phyloP scores from a whole-genome alignment of 768 basidiomycete species.

The Tylopilus sp. region DNA sequence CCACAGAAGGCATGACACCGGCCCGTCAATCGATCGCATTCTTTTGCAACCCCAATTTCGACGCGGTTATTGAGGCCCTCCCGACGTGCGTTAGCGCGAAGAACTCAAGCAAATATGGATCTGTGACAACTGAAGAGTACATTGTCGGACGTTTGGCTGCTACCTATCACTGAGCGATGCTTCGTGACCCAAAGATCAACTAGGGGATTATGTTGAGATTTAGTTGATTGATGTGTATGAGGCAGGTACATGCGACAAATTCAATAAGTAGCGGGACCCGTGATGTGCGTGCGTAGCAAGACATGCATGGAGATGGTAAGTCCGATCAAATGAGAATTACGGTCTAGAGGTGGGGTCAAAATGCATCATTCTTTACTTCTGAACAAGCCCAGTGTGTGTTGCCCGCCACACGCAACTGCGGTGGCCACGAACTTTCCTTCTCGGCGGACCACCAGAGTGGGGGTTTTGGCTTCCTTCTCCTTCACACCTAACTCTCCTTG shows the following conservation, averaged over 20 bases:
- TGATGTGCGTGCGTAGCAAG: slow-evolving; percentile 15
- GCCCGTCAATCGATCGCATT: slow-evolving; percentile 78
- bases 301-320: slow-evolving; percentile 13
- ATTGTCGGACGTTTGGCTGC: slow-evolving; percentile 67
- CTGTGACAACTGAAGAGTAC: slow-evolving; percentile 71
- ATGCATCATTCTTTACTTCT: slow-evolving; percentile 48
- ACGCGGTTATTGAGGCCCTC: slow-evolving; percentile 63
- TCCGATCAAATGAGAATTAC: slow-evolving; percentile 18
- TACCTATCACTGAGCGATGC: slow-evolving; percentile 45
- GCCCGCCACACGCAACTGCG: slow-evolving; percentile 68
- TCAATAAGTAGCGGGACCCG: slow-evolving; percentile 16
- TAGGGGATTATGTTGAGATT: slow-evolving; percentile 3
- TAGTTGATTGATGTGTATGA: slow-evolving; percentile 11
- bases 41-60: slow-evolving; percentile 82
- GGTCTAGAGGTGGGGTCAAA: slow-evolving; percentile 6
- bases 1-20: slow-evolving; percentile 55
- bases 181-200: not conserved
- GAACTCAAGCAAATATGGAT: slow-evolving; percentile 63
- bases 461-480: slow-evolving; percentile 59
- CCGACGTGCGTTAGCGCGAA: slow-evolving; percentile 48
- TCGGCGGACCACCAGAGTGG: slow-evolving; percentile 64
- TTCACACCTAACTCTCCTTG: slow-evolving; percentile 72
- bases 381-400: slow-evolving; percentile 72
- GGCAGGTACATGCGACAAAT: slow-evolving; percentile 16
- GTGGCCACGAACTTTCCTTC: slow-evolving; percentile 58